phyloP scores from a whole-genome alignment of 768 basidiomycete genomes.

The Udeniomyces megalosporus region DNA sequence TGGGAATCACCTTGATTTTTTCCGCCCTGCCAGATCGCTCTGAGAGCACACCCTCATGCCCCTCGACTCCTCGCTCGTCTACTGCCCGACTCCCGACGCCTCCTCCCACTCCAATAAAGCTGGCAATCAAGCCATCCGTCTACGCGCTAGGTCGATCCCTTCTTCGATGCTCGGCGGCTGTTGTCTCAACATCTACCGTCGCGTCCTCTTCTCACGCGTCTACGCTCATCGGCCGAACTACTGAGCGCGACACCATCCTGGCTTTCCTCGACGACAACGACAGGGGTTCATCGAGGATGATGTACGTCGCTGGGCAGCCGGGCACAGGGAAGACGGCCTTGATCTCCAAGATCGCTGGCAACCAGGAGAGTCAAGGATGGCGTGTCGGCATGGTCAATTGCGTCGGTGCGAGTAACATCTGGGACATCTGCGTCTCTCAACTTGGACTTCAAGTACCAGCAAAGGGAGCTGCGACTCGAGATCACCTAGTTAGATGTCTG shows the following conservation, averaged over 20 bases:
- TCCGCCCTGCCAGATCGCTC: too few species aligned
- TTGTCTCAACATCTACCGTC: too few species aligned
- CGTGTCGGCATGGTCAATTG: slow-evolving; percentile 26
- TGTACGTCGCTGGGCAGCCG: slow-evolving; percentile 14
- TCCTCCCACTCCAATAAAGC: too few species aligned
- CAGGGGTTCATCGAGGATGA: background rate
- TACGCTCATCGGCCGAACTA: slow-evolving; percentile 5
- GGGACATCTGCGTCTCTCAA: slow-evolving; percentile 24
- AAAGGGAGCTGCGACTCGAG: slow-evolving; percentile 9
- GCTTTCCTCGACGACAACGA: background rate
- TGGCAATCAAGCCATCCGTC: too few species aligned
- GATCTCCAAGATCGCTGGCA: slow-evolving; percentile 23
- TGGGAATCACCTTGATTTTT: too few species aligned
- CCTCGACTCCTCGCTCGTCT: too few species aligned
- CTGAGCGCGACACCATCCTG: background rate
- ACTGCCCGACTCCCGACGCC: too few species aligned
- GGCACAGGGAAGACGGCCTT: slow-evolving; percentile 25
- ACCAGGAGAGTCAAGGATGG: slow-evolving; percentile 20
- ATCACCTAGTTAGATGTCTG: slow-evolving; percentile 16
- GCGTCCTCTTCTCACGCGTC: background rate
- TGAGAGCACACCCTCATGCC: too few species aligned
- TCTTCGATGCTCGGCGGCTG: slow-evolving; percentile 1
- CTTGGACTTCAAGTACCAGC: slow-evolving; percentile 19
- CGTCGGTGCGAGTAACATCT: slow-evolving; percentile 26
- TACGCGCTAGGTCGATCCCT: background rate